Percentiles rank a stretch among this genome's conserved stretches.
phyloP scores from a whole-genome alignment of 1,284 basidiomycete species.

The Cryptococcus sp. region DNA sequence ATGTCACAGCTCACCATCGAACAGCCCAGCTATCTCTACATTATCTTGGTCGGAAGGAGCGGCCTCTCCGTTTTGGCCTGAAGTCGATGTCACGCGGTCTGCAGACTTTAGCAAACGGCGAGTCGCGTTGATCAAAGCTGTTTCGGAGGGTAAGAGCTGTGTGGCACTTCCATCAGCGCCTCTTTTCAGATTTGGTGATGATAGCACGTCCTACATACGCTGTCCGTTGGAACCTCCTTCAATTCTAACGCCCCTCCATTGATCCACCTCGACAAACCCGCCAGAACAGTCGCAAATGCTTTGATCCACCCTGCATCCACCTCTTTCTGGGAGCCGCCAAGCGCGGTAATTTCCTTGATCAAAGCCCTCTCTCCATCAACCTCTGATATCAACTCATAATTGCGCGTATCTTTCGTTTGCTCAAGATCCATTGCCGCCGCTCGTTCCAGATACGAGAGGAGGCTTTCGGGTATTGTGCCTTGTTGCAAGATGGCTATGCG shows the following conservation, averaged over 20 bases:
- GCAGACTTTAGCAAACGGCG: too few relatives aligned
- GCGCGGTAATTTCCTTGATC: conserved; percentile 17
- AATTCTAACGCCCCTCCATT: conserved; percentile 4
- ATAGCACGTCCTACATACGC: neutral
- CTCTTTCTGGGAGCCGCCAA: neutral
- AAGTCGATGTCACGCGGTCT: too few relatives aligned
- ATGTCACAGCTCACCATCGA: conserved; percentile 3
- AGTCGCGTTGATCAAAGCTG: neutral
- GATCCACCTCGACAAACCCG: neutral
- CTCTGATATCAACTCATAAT: conserved; percentile 32
- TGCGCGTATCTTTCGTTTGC: conserved; percentile 21
- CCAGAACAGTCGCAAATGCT: conserved; percentile 12
- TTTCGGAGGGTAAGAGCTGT: neutral
- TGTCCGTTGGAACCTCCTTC: neutral
- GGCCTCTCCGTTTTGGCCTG: neutral
- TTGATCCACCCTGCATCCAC: conserved; percentile 18
- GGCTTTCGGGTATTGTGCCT: neutral
- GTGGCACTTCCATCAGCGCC: too few relatives aligned
- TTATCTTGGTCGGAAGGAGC: neutral
- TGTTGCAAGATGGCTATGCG: conserved; percentile 15
- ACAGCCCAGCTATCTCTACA: neutral
- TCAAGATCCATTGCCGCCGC: neutral
- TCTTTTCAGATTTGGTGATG: too few relatives aligned
- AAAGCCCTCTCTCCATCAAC: conserved; percentile 20
- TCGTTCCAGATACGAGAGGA: neutral